Evolutionary conservation across 805 yeast genomes (phyloP).

Genomic region (Clavispora phyllophila): DNA sequence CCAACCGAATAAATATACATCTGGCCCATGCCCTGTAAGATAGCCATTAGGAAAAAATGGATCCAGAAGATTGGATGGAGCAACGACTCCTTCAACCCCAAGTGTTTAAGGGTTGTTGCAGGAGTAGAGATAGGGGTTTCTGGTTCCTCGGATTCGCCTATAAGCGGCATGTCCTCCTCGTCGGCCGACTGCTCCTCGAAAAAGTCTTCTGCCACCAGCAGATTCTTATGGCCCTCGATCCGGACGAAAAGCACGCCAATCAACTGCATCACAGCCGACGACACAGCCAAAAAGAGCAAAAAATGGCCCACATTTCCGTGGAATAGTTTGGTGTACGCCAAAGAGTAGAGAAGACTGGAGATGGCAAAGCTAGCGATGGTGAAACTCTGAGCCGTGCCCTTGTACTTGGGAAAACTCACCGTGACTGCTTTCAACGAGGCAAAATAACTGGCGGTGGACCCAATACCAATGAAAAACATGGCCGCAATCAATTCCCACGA

Average conservation of each 20-base stretch:
- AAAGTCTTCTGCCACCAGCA: not conserved
- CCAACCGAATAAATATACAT: slow-evolving; percentile 35
- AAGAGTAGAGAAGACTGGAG: slow-evolving; percentile 23
- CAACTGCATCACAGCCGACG: slow-evolving; percentile 20
- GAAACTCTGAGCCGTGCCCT: slow-evolving; percentile 33
- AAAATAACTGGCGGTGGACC: slow-evolving; percentile 30
- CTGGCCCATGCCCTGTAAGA: slow-evolving; percentile 35
- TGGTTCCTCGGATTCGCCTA: not conserved
- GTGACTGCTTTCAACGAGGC: slow-evolving; percentile 32
- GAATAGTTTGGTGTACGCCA: slow-evolving; percentile 16
- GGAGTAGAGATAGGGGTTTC: not conserved
- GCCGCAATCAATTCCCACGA: slow-evolving; percentile 16
- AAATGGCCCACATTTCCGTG: slow-evolving; percentile 20
- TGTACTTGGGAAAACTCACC: slow-evolving; percentile 25
- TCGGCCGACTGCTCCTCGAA: slow-evolving; percentile 5
- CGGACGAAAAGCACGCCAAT: slow-evolving; percentile 28
- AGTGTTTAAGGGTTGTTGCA: not conserved
- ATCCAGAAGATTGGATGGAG: slow-evolving; percentile 28
- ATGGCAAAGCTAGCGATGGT: slow-evolving; percentile 36
- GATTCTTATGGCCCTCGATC: slow-evolving; percentile 20
- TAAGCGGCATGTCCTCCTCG: slow-evolving; percentile 6
- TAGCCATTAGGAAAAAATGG: slow-evolving; percentile 26
- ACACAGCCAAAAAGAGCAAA: slow-evolving; percentile 19
- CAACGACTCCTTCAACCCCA: slow-evolving; percentile 17
- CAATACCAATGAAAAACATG: slow-evolving; percentile 29